Conservation (phyloP, 495 filamentous ascomycete genomes). For the Alectoria sarmentosa region DNA sequence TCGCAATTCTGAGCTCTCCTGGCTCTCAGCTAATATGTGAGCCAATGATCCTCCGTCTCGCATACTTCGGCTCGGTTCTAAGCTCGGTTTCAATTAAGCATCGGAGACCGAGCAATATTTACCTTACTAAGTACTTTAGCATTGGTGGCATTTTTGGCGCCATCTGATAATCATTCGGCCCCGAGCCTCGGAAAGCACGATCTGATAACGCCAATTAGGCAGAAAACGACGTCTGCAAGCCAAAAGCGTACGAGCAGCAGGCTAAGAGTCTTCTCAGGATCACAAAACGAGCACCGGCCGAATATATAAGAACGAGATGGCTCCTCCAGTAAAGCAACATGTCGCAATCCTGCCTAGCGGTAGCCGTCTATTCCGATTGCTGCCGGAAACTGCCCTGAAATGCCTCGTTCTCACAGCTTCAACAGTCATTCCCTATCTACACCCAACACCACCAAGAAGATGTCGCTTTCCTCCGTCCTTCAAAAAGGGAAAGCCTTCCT, state of each 20-base stretch:
- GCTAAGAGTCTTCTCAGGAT: background rate
- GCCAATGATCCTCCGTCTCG: too few species aligned
- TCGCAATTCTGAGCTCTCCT: too few species aligned
- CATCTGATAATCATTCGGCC: background rate
- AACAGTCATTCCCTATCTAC: background rate
- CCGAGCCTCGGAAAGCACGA: background rate
- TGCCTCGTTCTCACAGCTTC: slow-evolving; percentile 1
- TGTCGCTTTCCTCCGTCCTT: slow-evolving; percentile 22
- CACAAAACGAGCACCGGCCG: background rate
- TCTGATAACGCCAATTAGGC: slow-evolving; percentile 3
- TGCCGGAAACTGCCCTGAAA: background rate
- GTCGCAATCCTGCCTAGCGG: background rate
- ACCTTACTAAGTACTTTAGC: background rate
- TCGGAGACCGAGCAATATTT: slow-evolving; percentile 4
- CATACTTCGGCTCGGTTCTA: too few species aligned
- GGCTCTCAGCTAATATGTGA: too few species aligned
- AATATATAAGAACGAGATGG: background rate
- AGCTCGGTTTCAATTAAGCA: background rate
- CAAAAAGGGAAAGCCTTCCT: slow-evolving; percentile 20
- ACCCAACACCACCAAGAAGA: background rate
- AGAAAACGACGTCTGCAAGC: background rate
- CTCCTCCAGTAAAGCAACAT: background rate
- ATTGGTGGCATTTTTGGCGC: background rate
- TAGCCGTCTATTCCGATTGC: background rate
- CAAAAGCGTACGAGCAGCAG: background rate